Conservation (phyloP, 2,329 filamentous ascomycete genomes). For the Paracamarosporium sp. region DNA sequence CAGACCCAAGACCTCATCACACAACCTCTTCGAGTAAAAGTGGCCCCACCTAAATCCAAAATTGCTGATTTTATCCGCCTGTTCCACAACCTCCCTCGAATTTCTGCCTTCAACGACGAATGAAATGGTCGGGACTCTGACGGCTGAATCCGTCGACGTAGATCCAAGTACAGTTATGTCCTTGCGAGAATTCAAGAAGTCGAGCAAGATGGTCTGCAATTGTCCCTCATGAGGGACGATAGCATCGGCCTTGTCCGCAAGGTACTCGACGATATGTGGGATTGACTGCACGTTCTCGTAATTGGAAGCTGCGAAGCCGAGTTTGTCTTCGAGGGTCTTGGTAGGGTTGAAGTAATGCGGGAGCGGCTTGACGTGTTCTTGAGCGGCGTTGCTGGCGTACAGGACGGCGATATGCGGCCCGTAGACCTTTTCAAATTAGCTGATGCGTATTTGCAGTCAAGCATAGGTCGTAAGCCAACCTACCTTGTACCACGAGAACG, state of each 20-base stretch:
- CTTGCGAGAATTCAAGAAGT: slow-evolving; percentile 61
- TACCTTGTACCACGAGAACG: slow-evolving; percentile 82
- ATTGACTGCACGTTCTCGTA: slow-evolving; percentile 74
- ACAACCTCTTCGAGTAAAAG: slow-evolving; percentile 72
- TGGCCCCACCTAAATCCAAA: slow-evolving; percentile 72
- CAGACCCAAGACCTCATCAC: slow-evolving; percentile 65
- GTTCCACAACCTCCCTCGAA: slow-evolving; percentile 66
- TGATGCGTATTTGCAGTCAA: neutral
- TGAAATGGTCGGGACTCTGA: slow-evolving; percentile 70
- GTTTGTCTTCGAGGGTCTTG: slow-evolving; percentile 68
- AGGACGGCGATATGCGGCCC: slow-evolving; percentile 77
- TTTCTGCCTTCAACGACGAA: slow-evolving; percentile 66
- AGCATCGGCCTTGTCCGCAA: slow-evolving; percentile 51
- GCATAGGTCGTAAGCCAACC: neutral
- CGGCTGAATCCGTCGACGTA: slow-evolving; percentile 52
- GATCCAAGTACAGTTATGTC: slow-evolving; percentile 68
- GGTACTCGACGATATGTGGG: slow-evolving; percentile 67
- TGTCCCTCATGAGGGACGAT: slow-evolving; percentile 66
- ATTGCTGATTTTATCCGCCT: slow-evolving; percentile 64
- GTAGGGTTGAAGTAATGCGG: slow-evolving; percentile 73
- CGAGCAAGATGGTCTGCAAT: slow-evolving; percentile 65
- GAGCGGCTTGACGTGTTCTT: slow-evolving; percentile 62
- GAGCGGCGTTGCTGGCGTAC: slow-evolving; percentile 67
- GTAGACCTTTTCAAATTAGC: slow-evolving; percentile 59
- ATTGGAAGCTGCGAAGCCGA: slow-evolving; percentile 71